Evolutionary conservation across 1,284 basidiomycete species (phyloP), one percentile per base, ranked within the genome.

Genomic region (Omphalotus olearius): DNA sequence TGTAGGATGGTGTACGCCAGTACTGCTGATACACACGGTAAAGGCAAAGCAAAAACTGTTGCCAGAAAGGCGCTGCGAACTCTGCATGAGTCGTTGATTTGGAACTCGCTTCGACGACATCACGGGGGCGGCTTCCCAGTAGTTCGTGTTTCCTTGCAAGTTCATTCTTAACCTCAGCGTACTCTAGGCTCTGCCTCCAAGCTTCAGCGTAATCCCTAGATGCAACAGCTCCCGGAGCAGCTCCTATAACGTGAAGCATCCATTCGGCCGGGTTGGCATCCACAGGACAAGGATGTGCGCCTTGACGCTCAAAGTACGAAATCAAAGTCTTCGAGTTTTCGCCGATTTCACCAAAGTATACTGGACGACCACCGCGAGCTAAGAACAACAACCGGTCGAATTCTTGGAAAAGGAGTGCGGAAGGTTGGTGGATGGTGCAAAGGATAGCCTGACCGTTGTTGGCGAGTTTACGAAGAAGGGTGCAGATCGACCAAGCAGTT

Each of bases 361-460:
- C 74, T 6, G 72, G 79, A 63, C 77, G 68, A 1, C 77, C 78
- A 35, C 76, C 77, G 56, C 70, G 71, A 25, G 67, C 66, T 16
- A 77, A 64, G 11, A 78, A 66, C 14, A 78, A 57, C 10, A 78
- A 63, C 13, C 73, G 57, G 56, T 78, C 76, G 61, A 89, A 88
- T 36, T 76, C 74, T 59, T 76, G 72, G 67, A 78, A 78, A 13
- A 78, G 63, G 59, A 76, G 72, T 0, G 72, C 70, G 0, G 72
- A 75, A 40, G 85, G 85, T 61, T 87, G 85, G 64, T 88, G 85
- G 56, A 78, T 77, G 6, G 73, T 75, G 66, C 74, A 76, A 25
- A 80, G 66, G 53, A 78, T 78, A 6, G 74, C 73, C 67, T 86
- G 84, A 18, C 86, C 86, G 51, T 78, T 79, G 50, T 80, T 75